A percentile compares a stretch with the other conserved stretches of the same genome.
Conservation (phyloP, 768 basidiomycete genomes). For the Tulasnella sp. region DNA sequence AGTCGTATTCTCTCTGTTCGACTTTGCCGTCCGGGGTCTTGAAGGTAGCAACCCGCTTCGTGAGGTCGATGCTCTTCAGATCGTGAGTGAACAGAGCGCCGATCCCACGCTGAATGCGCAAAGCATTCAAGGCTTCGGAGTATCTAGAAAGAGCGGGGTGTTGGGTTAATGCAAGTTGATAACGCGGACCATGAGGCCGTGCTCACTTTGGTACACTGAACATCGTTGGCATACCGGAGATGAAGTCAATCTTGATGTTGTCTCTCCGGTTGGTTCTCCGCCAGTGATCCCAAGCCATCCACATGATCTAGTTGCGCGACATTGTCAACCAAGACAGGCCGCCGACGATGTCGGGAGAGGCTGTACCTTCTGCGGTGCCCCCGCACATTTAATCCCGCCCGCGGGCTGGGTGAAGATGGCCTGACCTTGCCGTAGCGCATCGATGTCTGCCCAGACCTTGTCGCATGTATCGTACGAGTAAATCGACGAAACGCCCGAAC, state of each 20-base stretch:
- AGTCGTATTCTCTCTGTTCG: conserved; percentile 61
- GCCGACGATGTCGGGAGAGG: background rate
- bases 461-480: conserved; percentile 86
- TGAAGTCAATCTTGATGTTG: conserved; percentile 59
- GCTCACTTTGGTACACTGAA: conserved; percentile 75
- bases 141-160: conserved; percentile 31
- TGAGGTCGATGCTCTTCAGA: conserved; percentile 57
- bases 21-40: conserved; percentile 59
- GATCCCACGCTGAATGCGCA: conserved; percentile 69
- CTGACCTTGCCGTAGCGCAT: conserved; percentile 58
- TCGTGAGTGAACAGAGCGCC: conserved; percentile 75
- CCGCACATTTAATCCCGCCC: conserved; percentile 84
- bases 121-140: conserved; percentile 65
- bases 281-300: conserved; percentile 88
- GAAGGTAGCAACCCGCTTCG: conserved; percentile 73
- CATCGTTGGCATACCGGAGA: conserved; percentile 89
- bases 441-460: conserved; percentile 76
- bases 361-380: conserved; percentile 46
- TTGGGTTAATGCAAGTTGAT: background rate
- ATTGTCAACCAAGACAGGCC: background rate
- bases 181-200: background rate
- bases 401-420: conserved; percentile 94
- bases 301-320: conserved; percentile 53
- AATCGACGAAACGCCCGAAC: conserved; percentile 78
- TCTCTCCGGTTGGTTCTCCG: conserved; percentile 44